Conservation (phyloP, 1,139 yeast species). For the Blastobotrys capitulatus region DNA sequence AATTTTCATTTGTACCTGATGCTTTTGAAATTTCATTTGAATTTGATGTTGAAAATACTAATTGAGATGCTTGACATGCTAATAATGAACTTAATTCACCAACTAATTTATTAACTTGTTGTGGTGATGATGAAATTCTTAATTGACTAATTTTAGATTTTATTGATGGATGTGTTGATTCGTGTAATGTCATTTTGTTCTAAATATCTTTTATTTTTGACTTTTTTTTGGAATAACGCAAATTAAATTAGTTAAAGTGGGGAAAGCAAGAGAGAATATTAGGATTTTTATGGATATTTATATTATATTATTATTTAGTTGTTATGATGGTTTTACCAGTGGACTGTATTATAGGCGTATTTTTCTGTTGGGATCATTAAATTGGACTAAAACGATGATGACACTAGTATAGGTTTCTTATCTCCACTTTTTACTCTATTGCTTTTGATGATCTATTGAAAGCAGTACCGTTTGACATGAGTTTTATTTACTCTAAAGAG, state of each 20-base stretch:
- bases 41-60: slow-evolving; percentile 14
- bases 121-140: slow-evolving; percentile 21
- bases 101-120: slow-evolving; percentile 24
- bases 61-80: slow-evolving; percentile 29
- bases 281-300: background rate
- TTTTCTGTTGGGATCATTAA: too few species aligned
- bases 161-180: slow-evolving; percentile 29
- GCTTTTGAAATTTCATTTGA: background rate
- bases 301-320: too few species aligned
- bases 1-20: slow-evolving; percentile 5
- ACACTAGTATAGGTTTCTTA: too few species aligned
- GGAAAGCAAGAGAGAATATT: too few species aligned
- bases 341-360: too few species aligned
- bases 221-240: background rate
- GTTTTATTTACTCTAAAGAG: too few species aligned
- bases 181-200: slow-evolving; percentile 21
- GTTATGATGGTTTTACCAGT: too few species aligned
- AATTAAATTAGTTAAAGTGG: too few species aligned
- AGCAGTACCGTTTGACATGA: too few species aligned
- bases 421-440: too few species aligned
- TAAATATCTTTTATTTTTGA: background rate
- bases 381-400: too few species aligned
- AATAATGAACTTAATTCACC: slow-evolving; percentile 28
- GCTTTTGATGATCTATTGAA: too few species aligned
- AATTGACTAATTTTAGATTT: slow-evolving; percentile 28